phyloP scores from a whole-genome alignment of 495 filamentous ascomycete species.

The Aspergillus haitiensis region DNA sequence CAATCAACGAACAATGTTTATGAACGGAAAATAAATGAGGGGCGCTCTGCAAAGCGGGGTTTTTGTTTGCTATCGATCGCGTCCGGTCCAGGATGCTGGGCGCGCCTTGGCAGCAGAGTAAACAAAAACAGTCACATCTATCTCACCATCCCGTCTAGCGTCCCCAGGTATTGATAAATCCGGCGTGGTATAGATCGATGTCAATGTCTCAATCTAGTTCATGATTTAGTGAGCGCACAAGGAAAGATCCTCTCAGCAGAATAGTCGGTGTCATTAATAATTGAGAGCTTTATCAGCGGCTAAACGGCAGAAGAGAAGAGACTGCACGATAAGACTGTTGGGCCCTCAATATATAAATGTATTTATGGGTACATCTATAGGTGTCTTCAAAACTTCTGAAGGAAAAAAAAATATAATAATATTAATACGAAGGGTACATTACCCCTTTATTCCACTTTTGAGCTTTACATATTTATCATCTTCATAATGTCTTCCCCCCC shows the following conservation, averaged over 20 bases:
- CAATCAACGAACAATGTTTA: background rate
- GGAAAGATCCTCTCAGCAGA: background rate
- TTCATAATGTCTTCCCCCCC: background rate
- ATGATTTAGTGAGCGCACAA: no score
- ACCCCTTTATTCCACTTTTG: no score
- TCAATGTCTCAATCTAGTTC: no score
- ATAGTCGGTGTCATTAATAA: no score
- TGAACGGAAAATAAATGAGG: background rate
- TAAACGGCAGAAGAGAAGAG: background rate
- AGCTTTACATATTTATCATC: background rate
- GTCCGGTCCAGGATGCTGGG: background rate
- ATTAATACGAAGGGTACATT: background rate
- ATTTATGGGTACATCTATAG: background rate
- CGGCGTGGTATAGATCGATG: no score
- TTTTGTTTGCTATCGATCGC: slow-evolving; percentile 1
- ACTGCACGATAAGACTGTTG: background rate
- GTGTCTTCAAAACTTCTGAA: no score
- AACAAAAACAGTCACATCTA: background rate
- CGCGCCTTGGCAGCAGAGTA: background rate
- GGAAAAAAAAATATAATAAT: no score
- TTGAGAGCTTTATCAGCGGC: background rate
- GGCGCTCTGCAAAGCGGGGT: background rate
- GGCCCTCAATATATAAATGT: background rate
- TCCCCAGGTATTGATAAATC: no score
- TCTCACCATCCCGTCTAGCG: background rate